These are phyloP conservation scores for Saturnispora zaruensis DNA, from an alignment of 805 yeast genomes.

Conservation along the genomic window DNA sequence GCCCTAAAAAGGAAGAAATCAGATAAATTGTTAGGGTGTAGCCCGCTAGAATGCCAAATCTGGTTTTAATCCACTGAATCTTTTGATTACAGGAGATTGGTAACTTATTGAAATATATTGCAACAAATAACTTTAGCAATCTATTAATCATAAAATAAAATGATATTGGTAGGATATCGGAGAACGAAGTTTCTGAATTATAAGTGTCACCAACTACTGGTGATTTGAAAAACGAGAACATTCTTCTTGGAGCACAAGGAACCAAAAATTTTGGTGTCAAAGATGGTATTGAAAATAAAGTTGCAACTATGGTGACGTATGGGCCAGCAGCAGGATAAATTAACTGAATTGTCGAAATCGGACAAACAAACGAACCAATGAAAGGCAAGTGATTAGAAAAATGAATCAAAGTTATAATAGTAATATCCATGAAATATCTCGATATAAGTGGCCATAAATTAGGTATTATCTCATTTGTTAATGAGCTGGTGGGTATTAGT, in stretches of 20 bases:
- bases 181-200: not conserved
- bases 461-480: not conserved
- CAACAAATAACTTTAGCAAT: not conserved
- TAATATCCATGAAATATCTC: slow-evolving; percentile 23
- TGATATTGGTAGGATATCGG: slow-evolving; percentile 2
- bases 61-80: slow-evolving; percentile 41
- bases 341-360: slow-evolving; percentile 35
- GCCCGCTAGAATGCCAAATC: slow-evolving; percentile 37
- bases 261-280: not conserved
- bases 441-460: slow-evolving; percentile 26
- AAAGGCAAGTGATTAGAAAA: slow-evolving; percentile 33
- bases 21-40: slow-evolving; percentile 35
- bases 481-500: not conserved
- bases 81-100: slow-evolving; percentile 3
- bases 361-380: slow-evolving; percentile 35
- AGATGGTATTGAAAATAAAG: slow-evolving; percentile 33
- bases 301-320: slow-evolving; percentile 33
- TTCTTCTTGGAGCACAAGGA: slow-evolving; percentile 7
- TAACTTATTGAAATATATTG: slow-evolving; percentile 5
- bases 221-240: slow-evolving; percentile 8
- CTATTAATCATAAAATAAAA: not conserved
- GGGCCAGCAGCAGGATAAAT: slow-evolving; percentile 41
- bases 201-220: not conserved
- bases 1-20: slow-evolving; percentile 7
- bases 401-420: slow-evolving; percentile 27